phyloP scores from a whole-genome alignment of 164 flowering plant genomes.

The Vitis amurensis region DNA sequence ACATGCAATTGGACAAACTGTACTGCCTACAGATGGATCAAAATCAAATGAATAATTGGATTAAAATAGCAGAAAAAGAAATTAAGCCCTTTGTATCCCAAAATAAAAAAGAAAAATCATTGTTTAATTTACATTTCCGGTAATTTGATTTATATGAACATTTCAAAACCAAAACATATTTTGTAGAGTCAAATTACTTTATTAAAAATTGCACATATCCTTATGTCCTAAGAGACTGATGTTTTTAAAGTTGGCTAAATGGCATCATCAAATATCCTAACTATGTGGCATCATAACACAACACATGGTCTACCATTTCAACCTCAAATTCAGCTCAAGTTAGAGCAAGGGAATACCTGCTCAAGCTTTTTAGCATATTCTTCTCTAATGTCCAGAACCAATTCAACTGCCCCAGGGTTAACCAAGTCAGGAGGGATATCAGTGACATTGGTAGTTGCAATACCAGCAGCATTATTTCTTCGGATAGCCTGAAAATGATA shows the following conservation, averaged over 20 bases:
- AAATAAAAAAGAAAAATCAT: background rate
- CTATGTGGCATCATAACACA: background rate
- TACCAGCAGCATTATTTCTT: conserved; percentile 26
- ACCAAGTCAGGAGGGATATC: conserved; percentile 52
- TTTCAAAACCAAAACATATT: background rate
- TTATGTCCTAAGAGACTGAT: background rate
- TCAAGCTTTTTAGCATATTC: conserved; percentile 70
- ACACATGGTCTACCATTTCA: no score
- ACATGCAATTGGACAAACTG: background rate
- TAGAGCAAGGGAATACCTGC: conserved; percentile 41
- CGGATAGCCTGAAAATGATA: conserved; percentile 38
- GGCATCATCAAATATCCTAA: no score
- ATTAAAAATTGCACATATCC: background rate
- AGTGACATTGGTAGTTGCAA: conserved; percentile 25
- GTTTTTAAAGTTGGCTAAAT: no score
- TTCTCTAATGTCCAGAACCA: conserved; percentile 62
- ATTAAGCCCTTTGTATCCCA: background rate
- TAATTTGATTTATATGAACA: background rate
- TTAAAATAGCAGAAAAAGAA: background rate
- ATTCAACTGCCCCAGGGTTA: conserved; percentile 52
- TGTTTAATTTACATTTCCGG: background rate
- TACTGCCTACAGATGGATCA: background rate
- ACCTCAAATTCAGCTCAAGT: no score
- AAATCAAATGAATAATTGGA: background rate
- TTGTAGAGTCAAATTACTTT: no score